phyloP scores from a whole-genome alignment of 2,329 filamentous ascomycete genomes.

The Myriangium duriaei region DNA sequence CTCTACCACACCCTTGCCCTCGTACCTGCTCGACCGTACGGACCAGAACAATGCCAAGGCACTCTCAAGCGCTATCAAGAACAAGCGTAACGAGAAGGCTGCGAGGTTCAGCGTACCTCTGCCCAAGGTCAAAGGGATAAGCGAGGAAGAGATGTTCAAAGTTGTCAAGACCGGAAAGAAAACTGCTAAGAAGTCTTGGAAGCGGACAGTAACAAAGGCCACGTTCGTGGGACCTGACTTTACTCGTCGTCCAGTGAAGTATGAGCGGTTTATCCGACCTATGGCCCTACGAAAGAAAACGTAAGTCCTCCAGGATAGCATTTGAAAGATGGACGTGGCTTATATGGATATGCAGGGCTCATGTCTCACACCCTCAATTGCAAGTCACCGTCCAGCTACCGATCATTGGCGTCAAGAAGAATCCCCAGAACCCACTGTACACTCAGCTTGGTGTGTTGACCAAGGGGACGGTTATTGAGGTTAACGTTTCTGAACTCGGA shows the following conservation, averaged over 20 bases:
- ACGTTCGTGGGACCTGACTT: slow-evolving; percentile 89
- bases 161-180: slow-evolving; percentile 95
- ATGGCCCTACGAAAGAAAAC: slow-evolving; percentile 67
- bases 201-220: slow-evolving; percentile 57
- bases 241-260: slow-evolving; percentile 75
- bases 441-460: slow-evolving; percentile 85
- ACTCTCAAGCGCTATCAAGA: slow-evolving; percentile 78
- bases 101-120: slow-evolving; percentile 86
- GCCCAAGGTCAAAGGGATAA: slow-evolving; percentile 86
- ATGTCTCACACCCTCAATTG: slow-evolving; percentile 60
- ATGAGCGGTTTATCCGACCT: slow-evolving; percentile 56
- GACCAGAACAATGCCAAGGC: slow-evolving; percentile 59
- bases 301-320: too few species aligned
- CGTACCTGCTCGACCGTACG: slow-evolving; percentile 84
- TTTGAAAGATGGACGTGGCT: slow-evolving; percentile 55
- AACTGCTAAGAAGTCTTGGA: slow-evolving; percentile 71
- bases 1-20: slow-evolving; percentile 68
- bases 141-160: slow-evolving; percentile 94
- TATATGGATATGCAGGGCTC: slow-evolving; percentile 53
- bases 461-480: slow-evolving; percentile 75
- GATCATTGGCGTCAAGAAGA: slow-evolving; percentile 59
- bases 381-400: slow-evolving; percentile 75
- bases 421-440: slow-evolving; percentile 79
- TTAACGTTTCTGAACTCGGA: slow-evolving; percentile 86
- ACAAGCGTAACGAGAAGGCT: slow-evolving; percentile 86